Percentiles rank a stretch among this genome's conserved stretches.
Evolutionary conservation across 495 filamentous ascomycete genomes (phyloP).

Genomic region (Penicillium chermesinum): DNA sequence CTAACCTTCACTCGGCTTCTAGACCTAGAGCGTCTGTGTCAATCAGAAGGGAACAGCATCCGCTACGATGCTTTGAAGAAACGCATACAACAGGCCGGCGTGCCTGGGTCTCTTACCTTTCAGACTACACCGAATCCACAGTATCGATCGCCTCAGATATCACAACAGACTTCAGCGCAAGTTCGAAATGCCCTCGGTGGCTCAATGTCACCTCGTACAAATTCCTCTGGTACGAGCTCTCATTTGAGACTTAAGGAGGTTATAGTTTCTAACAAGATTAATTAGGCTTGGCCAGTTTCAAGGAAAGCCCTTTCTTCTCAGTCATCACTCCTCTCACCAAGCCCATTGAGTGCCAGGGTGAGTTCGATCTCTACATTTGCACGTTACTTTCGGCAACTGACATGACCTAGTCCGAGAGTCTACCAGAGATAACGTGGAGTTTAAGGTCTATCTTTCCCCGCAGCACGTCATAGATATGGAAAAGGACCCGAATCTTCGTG

Average conservation of each 20-base stretch:
- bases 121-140: slow-evolving; percentile 22
- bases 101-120: slow-evolving; percentile 23
- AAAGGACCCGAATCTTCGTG: slow-evolving; percentile 49
- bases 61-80: slow-evolving; percentile 30
- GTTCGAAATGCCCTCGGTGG: slow-evolving; percentile 23
- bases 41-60: slow-evolving; percentile 27
- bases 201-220: slow-evolving; percentile 29
- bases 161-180: slow-evolving; percentile 22
- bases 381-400: slow-evolving; percentile 21
- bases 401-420: slow-evolving; percentile 41
- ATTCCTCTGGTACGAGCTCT: slow-evolving; percentile 26
- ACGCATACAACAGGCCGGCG: slow-evolving; percentile 28
- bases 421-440: slow-evolving; percentile 47
- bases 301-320: slow-evolving; percentile 73
- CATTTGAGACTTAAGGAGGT: neutral
- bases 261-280: neutral
- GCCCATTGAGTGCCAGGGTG: slow-evolving; percentile 65
- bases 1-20: neutral
- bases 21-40: slow-evolving; percentile 36
- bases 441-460: slow-evolving; percentile 49
- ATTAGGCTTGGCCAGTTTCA: slow-evolving; percentile 51
- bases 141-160: slow-evolving; percentile 21
- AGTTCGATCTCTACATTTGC: slow-evolving; percentile 13
- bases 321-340: slow-evolving; percentile 55
- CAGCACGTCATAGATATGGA: slow-evolving; percentile 45